phyloP scores from a whole-genome alignment of 23 red algal species.

The Pyropia haitanensis region DNA sequence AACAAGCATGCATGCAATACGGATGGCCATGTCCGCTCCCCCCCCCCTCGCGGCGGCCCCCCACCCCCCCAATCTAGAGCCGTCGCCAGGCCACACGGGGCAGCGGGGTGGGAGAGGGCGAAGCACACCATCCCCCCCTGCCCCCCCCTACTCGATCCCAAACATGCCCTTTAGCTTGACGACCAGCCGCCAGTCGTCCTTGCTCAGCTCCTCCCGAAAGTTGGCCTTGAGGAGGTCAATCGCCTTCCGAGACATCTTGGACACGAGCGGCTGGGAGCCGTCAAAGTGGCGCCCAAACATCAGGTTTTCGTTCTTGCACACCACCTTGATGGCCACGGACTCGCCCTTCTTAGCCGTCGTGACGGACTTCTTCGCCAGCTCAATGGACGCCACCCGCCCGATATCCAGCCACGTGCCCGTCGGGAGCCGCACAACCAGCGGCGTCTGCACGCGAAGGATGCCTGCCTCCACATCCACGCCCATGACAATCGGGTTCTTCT shows the following conservation, averaged over 20 bases:
- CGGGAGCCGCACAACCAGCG: constrained; percentile 40
- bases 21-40: no score
- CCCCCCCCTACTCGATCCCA: constrained; percentile 68
- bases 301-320: constrained; percentile 58
- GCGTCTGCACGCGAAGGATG: constrained; percentile 69
- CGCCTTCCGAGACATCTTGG: constrained; percentile 77
- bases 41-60: no score
- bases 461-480: constrained; percentile 84
- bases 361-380: constrained; percentile 85
- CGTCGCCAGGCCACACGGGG: no score
- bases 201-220: constrained; percentile 84
- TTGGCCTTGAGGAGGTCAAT: constrained; percentile 88
- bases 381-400: constrained; percentile 77
- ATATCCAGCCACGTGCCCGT: constrained; percentile 69
- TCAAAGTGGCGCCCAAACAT: constrained; percentile 97
- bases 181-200: constrained; percentile 87
- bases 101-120: no score
- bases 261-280: constrained; percentile 50
- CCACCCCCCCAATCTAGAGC: no score
- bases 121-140: no score
- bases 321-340: constrained; percentile 85
- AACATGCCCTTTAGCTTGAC: constrained; percentile 92
- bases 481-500: constrained; percentile 92
- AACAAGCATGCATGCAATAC: no score
- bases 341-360: constrained; percentile 63